phyloP scores from a whole-genome alignment of 2,329 filamentous ascomycete genomes.

The Pleoardoris graminearum region DNA sequence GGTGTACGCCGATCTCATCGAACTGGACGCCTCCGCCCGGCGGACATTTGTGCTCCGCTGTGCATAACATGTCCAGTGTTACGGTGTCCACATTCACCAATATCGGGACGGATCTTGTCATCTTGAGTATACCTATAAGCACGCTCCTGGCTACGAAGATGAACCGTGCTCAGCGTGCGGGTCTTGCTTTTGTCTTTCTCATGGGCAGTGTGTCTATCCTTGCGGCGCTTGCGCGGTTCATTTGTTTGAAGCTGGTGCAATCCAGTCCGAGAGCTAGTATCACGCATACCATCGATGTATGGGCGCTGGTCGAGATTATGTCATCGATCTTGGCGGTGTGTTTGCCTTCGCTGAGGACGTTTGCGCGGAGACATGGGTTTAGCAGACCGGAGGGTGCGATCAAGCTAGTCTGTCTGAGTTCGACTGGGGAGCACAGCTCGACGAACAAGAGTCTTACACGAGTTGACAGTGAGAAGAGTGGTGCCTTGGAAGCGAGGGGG shows the following conservation, averaged over 20 bases:
- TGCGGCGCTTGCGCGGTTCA: constrained; percentile 33
- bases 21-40: constrained; percentile 29
- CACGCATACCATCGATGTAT: constrained; percentile 41
- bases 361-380: constrained; percentile 20
- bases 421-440: background rate
- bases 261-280: constrained; percentile 28
- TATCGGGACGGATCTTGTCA: constrained; percentile 32
- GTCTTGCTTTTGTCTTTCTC: constrained; percentile 31
- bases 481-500: background rate
- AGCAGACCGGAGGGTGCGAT: constrained; percentile 1
- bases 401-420: constrained; percentile 1
- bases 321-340: constrained; percentile 33
- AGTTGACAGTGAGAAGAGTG: background rate
- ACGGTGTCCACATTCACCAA: constrained; percentile 36
- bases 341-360: constrained; percentile 27
- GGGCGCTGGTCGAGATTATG: constrained; percentile 39
- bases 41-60: constrained; percentile 26
- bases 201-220: constrained; percentile 34
- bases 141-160: constrained; percentile 25
- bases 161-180: constrained; percentile 22
- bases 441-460: background rate
- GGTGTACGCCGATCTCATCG: constrained; percentile 27
- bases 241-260: constrained; percentile 31
- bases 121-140: constrained; percentile 32
- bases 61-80: constrained; percentile 30